A percentile compares a stretch with the other conserved stretches of the same genome.
Evolutionary conservation across 345 rosid species (phyloP).

Genomic region (Litchi chinensis): DNA sequence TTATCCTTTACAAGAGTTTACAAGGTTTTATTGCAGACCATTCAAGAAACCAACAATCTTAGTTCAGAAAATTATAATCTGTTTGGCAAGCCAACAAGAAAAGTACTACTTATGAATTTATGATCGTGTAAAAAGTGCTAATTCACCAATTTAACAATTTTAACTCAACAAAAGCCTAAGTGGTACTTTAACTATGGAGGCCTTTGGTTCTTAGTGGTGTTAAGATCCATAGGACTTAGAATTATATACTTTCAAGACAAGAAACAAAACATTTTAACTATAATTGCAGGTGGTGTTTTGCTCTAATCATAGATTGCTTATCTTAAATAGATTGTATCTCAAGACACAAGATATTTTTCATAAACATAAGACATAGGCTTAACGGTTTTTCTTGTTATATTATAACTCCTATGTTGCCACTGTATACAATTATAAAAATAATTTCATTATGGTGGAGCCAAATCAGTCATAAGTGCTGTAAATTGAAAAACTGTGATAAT

Average conservation of each 20-base stretch:
- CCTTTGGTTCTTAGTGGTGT: background rate
- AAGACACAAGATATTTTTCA: background rate
- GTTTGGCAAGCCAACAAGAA: background rate
- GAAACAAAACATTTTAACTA: background rate
- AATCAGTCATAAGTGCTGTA: background rate
- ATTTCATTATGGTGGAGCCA: background rate
- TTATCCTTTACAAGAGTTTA: slow-evolving; percentile 2
- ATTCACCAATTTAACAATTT: background rate
- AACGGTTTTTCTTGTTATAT: background rate
- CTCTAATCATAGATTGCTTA: background rate
- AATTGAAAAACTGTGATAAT: background rate
- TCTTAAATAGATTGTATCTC: background rate
- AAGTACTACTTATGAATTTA: background rate
- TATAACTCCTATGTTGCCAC: background rate
- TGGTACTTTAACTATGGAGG: background rate
- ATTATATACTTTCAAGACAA: background rate
- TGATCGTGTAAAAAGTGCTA: background rate
- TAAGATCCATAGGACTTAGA: background rate
- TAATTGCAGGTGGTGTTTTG: background rate
- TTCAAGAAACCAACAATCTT: background rate
- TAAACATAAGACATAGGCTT: background rate
- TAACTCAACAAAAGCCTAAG: background rate
- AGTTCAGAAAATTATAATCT: background rate
- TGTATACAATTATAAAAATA: background rate
- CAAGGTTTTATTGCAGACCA: background rate